Percentiles rank a stretch among this genome's conserved stretches.
These are phyloP conservation scores for Fusarium newnesense DNA, from an alignment of 2,329 filamentous ascomycete genomes.

Conservation along the genomic window DNA sequence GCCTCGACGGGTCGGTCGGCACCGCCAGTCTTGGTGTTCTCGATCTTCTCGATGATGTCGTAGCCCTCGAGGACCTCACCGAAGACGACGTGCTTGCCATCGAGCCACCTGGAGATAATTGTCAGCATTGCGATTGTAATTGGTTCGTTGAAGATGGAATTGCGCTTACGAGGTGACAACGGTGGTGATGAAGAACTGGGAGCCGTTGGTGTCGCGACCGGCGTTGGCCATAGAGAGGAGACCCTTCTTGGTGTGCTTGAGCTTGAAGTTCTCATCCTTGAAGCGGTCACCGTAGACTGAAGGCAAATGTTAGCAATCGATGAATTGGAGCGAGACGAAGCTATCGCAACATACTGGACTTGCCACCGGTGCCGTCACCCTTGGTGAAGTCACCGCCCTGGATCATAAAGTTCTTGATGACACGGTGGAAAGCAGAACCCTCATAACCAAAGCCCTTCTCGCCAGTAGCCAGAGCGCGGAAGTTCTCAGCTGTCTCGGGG, in stretches of 20 bases:
- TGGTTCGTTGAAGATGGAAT: not conserved
- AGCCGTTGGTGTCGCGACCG: conserved; percentile 87
- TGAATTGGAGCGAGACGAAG: not conserved
- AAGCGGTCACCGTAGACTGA: conserved; percentile 87
- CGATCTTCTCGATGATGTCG: conserved; percentile 81
- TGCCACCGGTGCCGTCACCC: conserved; percentile 84
- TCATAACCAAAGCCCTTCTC: conserved; percentile 89
- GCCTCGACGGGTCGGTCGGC: conserved; percentile 74
- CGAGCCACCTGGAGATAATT: conserved; percentile 71
- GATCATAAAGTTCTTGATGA: conserved; percentile 93
- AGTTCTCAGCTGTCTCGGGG: conserved; percentile 79
- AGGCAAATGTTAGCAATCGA: conserved; percentile 33
- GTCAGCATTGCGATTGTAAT: conserved; percentile 1
- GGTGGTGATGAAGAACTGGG: conserved; percentile 92
- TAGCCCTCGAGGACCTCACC: conserved; percentile 89
- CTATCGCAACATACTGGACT: conserved; percentile 74
- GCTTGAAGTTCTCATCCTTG: conserved; percentile 93
- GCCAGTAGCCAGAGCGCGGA: conserved; percentile 82
- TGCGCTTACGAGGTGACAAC: conserved; percentile 74
- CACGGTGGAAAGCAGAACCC: conserved; percentile 86
- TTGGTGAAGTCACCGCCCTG: conserved; percentile 91
- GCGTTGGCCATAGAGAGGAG: conserved; percentile 88
- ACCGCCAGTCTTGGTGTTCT: conserved; percentile 72
- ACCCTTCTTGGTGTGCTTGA: conserved; percentile 89
- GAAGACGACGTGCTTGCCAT: conserved; percentile 87